Percentiles rank a stretch among this genome's conserved stretches.
Conservation (phyloP, 768 basidiomycete genomes). For the Leccinum broughii region DNA sequence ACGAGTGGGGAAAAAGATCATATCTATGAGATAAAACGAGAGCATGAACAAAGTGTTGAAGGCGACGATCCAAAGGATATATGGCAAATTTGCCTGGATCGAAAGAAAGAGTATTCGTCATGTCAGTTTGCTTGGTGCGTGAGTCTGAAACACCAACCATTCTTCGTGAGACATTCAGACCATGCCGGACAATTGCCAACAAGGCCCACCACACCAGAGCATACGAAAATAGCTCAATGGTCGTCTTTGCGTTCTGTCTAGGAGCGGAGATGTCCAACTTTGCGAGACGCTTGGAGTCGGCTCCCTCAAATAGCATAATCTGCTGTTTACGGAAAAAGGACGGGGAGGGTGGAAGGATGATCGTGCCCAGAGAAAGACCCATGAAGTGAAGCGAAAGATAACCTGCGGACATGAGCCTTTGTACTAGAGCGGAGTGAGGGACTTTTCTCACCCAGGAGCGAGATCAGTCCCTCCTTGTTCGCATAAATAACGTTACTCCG, state of each 20-base stretch:
- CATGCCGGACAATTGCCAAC: constrained; percentile 40
- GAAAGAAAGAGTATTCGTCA: neutral
- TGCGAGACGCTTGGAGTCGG: constrained; percentile 1
- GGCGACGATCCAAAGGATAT: constrained; percentile 86
- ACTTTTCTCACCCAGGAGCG: constrained; percentile 57
- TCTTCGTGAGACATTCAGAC: constrained; percentile 54
- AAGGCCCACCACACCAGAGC: constrained; percentile 76
- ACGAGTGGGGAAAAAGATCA: constrained; percentile 59
- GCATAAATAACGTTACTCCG: constrained; percentile 64
- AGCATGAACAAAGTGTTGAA: constrained; percentile 87
- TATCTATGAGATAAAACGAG: constrained; percentile 76
- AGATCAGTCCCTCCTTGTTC: constrained; percentile 93
- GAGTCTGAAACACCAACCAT: constrained; percentile 46
- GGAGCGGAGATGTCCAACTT: constrained; percentile 30
- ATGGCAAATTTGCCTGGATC: constrained; percentile 81
- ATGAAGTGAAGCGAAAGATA: constrained; percentile 90
- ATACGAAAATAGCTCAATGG: constrained; percentile 76
- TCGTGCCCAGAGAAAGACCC: constrained; percentile 78
- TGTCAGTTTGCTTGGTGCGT: neutral
- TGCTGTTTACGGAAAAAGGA: constrained; percentile 64
- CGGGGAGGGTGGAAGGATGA: constrained; percentile 78
- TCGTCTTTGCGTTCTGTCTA: constrained; percentile 71
- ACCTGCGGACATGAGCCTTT: constrained; percentile 44
- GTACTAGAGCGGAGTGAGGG: neutral
- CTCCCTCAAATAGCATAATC: constrained; percentile 19